Conservation (phyloP, 2,329 filamentous ascomycete genomes). For the Nothomitra cinnamomea region DNA sequence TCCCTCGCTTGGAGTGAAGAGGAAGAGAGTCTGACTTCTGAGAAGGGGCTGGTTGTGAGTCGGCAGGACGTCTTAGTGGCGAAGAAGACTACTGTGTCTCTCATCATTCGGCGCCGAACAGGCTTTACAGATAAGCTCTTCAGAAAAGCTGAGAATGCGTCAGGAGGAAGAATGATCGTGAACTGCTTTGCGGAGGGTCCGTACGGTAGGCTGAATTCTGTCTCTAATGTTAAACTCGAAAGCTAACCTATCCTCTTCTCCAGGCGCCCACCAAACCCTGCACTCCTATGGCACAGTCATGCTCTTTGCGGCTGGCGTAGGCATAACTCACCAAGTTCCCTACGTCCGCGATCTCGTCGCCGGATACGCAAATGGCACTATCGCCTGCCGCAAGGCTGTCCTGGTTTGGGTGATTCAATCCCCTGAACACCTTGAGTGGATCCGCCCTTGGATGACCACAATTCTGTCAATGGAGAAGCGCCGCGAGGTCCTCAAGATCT, state of each 20-base stretch:
- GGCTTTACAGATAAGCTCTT: constrained; percentile 77
- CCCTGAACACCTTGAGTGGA: constrained; percentile 62
- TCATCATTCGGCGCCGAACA: constrained; percentile 73
- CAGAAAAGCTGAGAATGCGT: constrained; percentile 41
- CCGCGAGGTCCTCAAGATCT: constrained; percentile 56
- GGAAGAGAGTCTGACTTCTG: constrained; percentile 25
- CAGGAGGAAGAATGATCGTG: constrained; percentile 39
- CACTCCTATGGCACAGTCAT: constrained; percentile 85
- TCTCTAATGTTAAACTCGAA: constrained; percentile 7
- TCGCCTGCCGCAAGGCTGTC: constrained; percentile 65
- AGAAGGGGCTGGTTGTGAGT: constrained; percentile 28
- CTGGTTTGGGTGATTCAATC: constrained; percentile 80
- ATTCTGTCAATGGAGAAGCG: constrained; percentile 60
- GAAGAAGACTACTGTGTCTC: constrained; percentile 47
- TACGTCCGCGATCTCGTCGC: constrained; percentile 65
- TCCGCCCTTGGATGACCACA: constrained; percentile 67
- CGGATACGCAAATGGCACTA: constrained; percentile 50
- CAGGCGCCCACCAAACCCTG: constrained; percentile 59
- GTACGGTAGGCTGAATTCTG: constrained; percentile 35
- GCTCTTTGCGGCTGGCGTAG: constrained; percentile 81
- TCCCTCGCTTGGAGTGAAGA: constrained; percentile 60
- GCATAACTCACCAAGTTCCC: constrained; percentile 88
- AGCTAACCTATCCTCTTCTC: constrained; percentile 5
- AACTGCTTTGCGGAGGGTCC: constrained; percentile 75
- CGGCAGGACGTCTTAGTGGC: constrained; percentile 33